Conservation (phyloP, 352 stramenopile genomes). For the Phytophthora hybrid region DNA sequence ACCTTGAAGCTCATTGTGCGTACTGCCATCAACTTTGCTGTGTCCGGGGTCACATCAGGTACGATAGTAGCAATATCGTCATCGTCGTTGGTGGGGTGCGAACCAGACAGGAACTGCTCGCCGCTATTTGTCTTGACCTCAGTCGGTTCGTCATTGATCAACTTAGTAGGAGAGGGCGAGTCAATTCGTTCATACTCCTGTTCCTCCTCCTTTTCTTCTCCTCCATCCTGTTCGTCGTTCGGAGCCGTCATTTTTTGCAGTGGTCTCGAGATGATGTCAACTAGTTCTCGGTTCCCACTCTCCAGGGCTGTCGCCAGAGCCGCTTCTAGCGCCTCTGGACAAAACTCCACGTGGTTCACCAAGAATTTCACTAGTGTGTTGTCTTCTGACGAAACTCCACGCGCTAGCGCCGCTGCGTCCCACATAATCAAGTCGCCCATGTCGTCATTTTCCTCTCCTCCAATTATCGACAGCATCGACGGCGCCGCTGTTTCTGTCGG, state of each 20-base stretch:
- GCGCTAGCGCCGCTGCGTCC: constrained; percentile 23
- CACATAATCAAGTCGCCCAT: constrained; percentile 13
- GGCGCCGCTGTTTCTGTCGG: not conserved
- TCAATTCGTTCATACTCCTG: not conserved
- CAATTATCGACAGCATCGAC: constrained; percentile 26
- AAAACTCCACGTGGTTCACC: constrained; percentile 25
- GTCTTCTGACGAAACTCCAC: constrained; percentile 20
- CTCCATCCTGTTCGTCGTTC: not conserved
- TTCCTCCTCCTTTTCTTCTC: not conserved
- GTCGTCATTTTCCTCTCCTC: constrained; percentile 15
- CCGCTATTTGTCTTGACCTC: not conserved
- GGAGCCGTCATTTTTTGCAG: constrained; percentile 5
- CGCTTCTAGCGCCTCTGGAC: constrained; percentile 5
- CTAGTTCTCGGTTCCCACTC: not conserved
- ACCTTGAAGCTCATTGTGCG: constrained; percentile 1
- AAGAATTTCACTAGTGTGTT: constrained; percentile 25
- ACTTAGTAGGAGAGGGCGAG: not conserved
- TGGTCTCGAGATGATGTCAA: constrained; percentile 9
- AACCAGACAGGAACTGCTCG: not conserved
- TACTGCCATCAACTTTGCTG: not conserved
- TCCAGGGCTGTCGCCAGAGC: constrained; percentile 13
- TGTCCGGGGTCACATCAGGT: not conserved
- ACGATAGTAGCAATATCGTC: not conserved
- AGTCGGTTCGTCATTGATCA: not conserved
- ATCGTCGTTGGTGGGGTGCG: not conserved